Base-by-base conservation (phyloP, 75 land plant genomes). In the Pinus albicaulis region DNA sequence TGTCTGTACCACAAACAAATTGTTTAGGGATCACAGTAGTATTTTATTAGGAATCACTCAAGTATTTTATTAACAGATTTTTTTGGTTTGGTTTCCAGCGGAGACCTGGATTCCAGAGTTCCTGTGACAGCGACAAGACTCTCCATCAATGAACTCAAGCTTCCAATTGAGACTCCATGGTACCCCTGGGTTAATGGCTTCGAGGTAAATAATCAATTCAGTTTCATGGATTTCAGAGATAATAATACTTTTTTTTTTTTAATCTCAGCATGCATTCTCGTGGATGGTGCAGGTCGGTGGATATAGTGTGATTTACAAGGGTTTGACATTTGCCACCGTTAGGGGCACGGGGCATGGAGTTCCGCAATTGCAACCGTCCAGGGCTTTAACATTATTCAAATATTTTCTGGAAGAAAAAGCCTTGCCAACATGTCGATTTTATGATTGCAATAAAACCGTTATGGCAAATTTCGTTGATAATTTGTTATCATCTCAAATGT, bases 291-390 rank as follows among this genome's bases (percentile, higher is more conserved):
- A 44, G 62, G 76, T 75, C 1, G 69, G 5, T 3, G 76, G 76
- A 36, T 56, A 75, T 25, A 23, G 38, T 28, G 17, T 38, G 26
- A 19, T 38, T 20, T 57, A 71, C 16, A 58, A 55, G 19, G 41
- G 38, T 15, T 59, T 93, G 24, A 82, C 78, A 70, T 82, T 81
- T 78, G 80, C 70, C 3, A 85, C 87, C 0, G 84, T 85, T 22
- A 82, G 78, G 36, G 87, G 84, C 4, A 84, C 84, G 0, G 84
- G 78, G 7, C 87, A 85, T 72, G 16, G 34, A 31, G 84, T 81
- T 13, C 81, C 76, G 34, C 22, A 24, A 13, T 56, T 52, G 55
- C 87, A 85, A 34, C 84, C 86, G 22, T 57, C 62, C 26, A 34
- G 86, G 64, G 69, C 86, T 28, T 28, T 84, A 5, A n/a, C 76